Evolutionary conservation across 2,329 filamentous ascomycete species (phyloP), one percentile per base, ranked within the genome.

Genomic region (Stagonosporopsis chrysanthemi): DNA sequence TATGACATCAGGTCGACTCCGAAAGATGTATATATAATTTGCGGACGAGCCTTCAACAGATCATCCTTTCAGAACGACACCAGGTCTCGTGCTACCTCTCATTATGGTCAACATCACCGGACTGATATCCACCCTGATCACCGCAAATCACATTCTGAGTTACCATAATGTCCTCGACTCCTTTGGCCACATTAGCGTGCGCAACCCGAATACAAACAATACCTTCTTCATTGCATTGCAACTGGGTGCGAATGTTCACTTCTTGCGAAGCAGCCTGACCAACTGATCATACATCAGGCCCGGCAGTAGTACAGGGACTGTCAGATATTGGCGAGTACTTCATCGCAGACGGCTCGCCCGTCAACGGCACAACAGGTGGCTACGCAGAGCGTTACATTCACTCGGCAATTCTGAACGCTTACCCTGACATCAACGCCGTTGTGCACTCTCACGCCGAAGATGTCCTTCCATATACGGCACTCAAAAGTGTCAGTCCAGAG

Each of bases 101-200:
- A 58, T 29, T 12, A 69, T 67, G 65, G 44, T 66, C 9, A 71
- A 68, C 52, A 60, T 60, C 26, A 67, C 62, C 52, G 78, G 56
- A 1, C 61, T 63, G 5, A 62, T 69, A 31, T 59, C 56, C 22
- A 62, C 49, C 26, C 67, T 81, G 44, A 79, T 83, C 29, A 72
- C 73, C 4, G 79, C 77, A 14, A 77, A 78, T 57, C 81, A 83
- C 60, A 82, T 84, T 41, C 76, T 84, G 0, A 79, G 83, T 62
- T 71, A 81, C 53, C 77, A 83, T 36, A 67, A 71, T 40, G 78
- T 84, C 8, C 71, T 85, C 29, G 82, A 84, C 56, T 79, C 80
- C 2, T 83, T 80, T 60, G 82, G 82, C 22, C 82, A 85, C 54
- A 68, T 85, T n/a, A 82, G 81, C 9, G 71, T 82, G 31, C 76